phyloP scores from a whole-genome alignment of 1,139 yeast species.

The Suhomyces anneliseae region DNA sequence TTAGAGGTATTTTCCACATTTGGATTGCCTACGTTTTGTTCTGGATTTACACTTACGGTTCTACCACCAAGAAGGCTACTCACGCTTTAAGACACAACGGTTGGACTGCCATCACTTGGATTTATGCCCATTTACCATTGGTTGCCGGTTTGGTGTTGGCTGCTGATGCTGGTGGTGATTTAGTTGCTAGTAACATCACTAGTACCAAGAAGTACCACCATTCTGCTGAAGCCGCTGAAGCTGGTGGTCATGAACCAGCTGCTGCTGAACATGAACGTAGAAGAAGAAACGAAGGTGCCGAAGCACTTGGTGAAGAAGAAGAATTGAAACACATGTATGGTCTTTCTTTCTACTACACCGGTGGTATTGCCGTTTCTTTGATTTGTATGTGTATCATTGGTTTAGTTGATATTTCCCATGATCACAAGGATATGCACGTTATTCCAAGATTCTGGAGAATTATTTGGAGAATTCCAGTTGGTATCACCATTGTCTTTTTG shows the following conservation, averaged over 20 bases:
- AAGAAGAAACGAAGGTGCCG: no score
- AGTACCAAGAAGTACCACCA: not conserved
- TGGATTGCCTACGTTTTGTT: constrained; percentile 51
- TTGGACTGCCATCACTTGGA: constrained; percentile 47
- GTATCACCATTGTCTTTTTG: constrained; percentile 39
- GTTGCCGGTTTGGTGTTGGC: constrained; percentile 53
- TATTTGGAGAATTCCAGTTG: constrained; percentile 40
- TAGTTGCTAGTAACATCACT: constrained; percentile 21
- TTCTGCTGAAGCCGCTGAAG: constrained; percentile 11
- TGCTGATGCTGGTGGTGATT: constrained; percentile 64
- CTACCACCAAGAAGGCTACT: constrained; percentile 47
- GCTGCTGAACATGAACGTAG: not conserved
- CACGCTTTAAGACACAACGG: constrained; percentile 58
- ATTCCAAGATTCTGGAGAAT: constrained; percentile 41
- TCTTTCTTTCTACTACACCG: constrained; percentile 48
- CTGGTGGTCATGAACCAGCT: not conserved
- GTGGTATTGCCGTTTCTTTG: constrained; percentile 47
- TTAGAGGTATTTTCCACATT: constrained; percentile 51
- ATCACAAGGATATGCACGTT: constrained; percentile 29
- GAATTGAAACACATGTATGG: constrained; percentile 31
- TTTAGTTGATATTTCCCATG: constrained; percentile 38
- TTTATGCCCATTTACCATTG: constrained; percentile 53
- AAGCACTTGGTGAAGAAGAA: constrained; percentile 13
- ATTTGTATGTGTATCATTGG: constrained; percentile 38
- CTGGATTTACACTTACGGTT: constrained; percentile 59